These are phyloP conservation scores for Leccinum variicolor DNA, from an alignment of 768 basidiomycete species.

Conservation along the genomic window DNA sequence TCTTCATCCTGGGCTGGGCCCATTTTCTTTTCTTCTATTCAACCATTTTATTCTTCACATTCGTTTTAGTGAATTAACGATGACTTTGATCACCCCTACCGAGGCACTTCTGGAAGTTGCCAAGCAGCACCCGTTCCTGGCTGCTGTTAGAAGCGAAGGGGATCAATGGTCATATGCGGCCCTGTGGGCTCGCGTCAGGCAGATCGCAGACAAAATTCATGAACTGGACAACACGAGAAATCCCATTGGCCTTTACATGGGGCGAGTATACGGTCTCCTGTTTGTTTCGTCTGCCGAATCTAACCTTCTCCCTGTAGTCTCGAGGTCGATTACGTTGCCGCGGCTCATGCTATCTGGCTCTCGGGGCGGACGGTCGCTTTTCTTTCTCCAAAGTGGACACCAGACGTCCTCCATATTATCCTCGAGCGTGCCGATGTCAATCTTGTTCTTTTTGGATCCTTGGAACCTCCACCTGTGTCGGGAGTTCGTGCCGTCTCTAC, in stretches of 20 bases:
- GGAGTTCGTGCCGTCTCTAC: slow-evolving; percentile 20
- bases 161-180: slow-evolving; percentile 29
- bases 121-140: slow-evolving; percentile 25
- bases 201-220: slow-evolving; percentile 22
- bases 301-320: slow-evolving; percentile 11
- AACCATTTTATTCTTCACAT: neutral
- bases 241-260: slow-evolving; percentile 27
- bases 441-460: slow-evolving; percentile 22
- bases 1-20: slow-evolving; percentile 16
- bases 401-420: slow-evolving; percentile 19
- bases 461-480: slow-evolving; percentile 6
- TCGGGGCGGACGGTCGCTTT: slow-evolving; percentile 28
- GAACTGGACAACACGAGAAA: slow-evolving; percentile 20
- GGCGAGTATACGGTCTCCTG: slow-evolving; percentile 7
- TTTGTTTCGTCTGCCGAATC: neutral
- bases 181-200: slow-evolving; percentile 27
- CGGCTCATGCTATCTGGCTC: slow-evolving; percentile 29
- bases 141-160: slow-evolving; percentile 10
- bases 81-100: slow-evolving; percentile 25
- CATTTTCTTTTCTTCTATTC: neutral
- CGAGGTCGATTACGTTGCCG: slow-evolving; percentile 28
- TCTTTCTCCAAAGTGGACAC: slow-evolving; percentile 24
- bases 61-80: slow-evolving; percentile 9
- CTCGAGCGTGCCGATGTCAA: slow-evolving; percentile 20
- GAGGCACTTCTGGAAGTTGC: slow-evolving; percentile 31